Percentiles rank a stretch among this genome's conserved stretches.
Evolutionary conservation across 176 grass and related monocot genomes (phyloP).

Genomic region (Aegilops tauschii): DNA sequence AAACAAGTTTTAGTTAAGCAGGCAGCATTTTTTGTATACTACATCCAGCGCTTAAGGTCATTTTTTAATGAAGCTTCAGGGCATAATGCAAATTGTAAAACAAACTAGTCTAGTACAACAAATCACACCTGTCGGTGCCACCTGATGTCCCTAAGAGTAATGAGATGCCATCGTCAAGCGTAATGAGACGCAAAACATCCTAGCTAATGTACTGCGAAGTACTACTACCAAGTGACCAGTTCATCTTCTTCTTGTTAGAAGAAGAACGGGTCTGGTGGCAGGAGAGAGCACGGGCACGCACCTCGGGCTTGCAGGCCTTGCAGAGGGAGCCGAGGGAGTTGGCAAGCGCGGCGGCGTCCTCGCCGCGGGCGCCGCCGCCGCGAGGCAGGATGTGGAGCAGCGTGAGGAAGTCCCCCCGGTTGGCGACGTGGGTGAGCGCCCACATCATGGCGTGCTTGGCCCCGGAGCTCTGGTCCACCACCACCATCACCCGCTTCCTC

Average conservation of each 20-base stretch:
- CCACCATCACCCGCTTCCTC: conserved; percentile 88
- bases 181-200: too few relatives aligned
- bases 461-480: conserved; percentile 79
- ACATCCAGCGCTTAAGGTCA: background rate
- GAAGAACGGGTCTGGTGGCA: background rate
- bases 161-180: too few relatives aligned
- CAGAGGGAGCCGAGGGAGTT: conserved; percentile 80
- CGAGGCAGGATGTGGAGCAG: conserved; percentile 74
- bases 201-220: too few relatives aligned
- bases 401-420: conserved; percentile 82
- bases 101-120: background rate
- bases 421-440: conserved; percentile 84
- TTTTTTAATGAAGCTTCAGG: conserved; percentile 3
- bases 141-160: background rate
- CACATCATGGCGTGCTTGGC: conserved; percentile 98
- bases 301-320: conserved; percentile 88
- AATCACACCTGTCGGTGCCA: background rate
- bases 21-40: background rate
- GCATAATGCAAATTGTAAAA: background rate
- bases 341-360: conserved; percentile 48
- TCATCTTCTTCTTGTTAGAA: background rate
- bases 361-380: background rate
- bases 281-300: background rate
- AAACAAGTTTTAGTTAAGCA: background rate
- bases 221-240: too few relatives aligned